phyloP scores from a whole-genome alignment of 192 early-diverging fungal genomes.

The Paraglomus brasilianum region DNA sequence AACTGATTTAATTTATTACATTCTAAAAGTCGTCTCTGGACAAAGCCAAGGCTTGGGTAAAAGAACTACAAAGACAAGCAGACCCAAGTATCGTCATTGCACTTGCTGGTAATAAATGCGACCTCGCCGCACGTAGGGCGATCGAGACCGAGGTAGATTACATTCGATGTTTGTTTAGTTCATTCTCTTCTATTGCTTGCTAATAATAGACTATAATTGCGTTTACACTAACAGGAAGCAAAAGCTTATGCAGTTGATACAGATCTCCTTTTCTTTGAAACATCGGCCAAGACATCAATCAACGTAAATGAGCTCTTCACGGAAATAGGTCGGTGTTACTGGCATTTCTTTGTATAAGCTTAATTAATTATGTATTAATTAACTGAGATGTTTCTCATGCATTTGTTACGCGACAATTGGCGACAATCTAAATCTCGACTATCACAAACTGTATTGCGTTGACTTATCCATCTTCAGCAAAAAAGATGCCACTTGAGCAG shows the following conservation, averaged over 20 bases:
- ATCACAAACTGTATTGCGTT: neutral
- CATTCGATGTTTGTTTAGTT: neutral
- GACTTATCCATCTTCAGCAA: conserved; percentile 43
- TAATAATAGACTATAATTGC: neutral
- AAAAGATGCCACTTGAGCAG: conserved; percentile 68
- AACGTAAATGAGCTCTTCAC: conserved; percentile 65
- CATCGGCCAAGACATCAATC: conserved; percentile 63
- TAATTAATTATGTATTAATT: conserved; percentile 5
- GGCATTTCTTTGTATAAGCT: neutral
- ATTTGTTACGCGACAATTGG: neutral
- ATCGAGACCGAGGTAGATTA: conserved; percentile 60
- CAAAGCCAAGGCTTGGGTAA: conserved; percentile 72
- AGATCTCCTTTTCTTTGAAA: conserved; percentile 66
- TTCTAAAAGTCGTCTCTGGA: conserved; percentile 58
- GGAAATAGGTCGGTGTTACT: conserved; percentile 49
- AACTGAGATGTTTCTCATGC: neutral
- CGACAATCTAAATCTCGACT: neutral
- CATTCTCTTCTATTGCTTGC: neutral
- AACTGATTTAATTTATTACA: neutral
- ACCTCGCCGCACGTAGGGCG: conserved; percentile 62
- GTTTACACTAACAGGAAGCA: conserved; percentile 46
- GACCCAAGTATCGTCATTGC: conserved; percentile 75
- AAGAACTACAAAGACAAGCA: conserved; percentile 71
- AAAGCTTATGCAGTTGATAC: conserved; percentile 64
- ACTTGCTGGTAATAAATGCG: conserved; percentile 67